Conservation (phyloP, 2,329 filamentous ascomycete species). For the Colletotrichum sp. region DNA sequence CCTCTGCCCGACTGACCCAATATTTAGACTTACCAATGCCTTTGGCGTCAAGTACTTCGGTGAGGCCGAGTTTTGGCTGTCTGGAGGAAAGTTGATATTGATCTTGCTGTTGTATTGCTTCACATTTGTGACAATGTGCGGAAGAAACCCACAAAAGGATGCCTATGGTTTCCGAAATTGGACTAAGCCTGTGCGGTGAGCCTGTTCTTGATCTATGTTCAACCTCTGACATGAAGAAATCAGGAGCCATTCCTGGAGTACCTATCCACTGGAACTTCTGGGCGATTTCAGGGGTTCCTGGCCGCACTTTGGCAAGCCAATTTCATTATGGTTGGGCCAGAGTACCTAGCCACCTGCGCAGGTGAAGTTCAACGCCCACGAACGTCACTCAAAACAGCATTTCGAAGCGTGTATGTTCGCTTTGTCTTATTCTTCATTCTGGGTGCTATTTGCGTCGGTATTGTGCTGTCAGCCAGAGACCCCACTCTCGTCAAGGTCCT, state of each 20-base stretch:
- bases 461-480: conserved; percentile 50
- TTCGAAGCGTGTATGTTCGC: conserved; percentile 1
- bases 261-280: conserved; percentile 62
- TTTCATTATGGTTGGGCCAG: conserved; percentile 68
- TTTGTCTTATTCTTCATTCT: conserved; percentile 66
- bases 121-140: conserved; percentile 79
- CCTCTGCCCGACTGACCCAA: not conserved
- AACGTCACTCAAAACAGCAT: conserved; percentile 62
- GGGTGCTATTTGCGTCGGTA: conserved; percentile 66
- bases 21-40: conserved; percentile 29
- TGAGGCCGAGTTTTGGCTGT: conserved; percentile 75
- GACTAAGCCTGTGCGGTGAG: conserved; percentile 53
- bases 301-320: conserved; percentile 68
- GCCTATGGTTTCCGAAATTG: conserved; percentile 74
- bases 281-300: conserved; percentile 74
- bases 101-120: conserved; percentile 72
- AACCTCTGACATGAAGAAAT: conserved; percentile 30
- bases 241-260: not conserved
- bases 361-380: conserved; percentile 69
- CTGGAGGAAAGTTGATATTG: conserved; percentile 67
- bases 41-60: conserved; percentile 20
- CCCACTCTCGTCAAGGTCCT: conserved; percentile 43
- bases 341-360: conserved; percentile 69
- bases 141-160: conserved; percentile 73
- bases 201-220: conserved; percentile 43